Conservation (phyloP, 192 early-diverging fungal species). For the Lobosporangium transversale region DNA sequence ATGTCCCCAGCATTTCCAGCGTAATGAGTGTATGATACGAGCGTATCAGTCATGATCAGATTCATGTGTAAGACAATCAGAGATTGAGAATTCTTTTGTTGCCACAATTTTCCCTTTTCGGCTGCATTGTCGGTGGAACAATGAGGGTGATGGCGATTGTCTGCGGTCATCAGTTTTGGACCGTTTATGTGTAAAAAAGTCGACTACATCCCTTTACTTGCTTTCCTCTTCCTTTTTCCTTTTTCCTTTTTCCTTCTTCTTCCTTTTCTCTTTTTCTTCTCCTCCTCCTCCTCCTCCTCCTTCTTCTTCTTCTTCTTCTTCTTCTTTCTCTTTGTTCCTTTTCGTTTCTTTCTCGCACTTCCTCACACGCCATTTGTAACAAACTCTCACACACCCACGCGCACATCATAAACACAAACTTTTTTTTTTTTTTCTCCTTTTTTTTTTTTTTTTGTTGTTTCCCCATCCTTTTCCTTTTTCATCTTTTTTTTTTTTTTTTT, state of each 20-base stretch:
- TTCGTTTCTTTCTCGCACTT: background rate
- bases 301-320: background rate
- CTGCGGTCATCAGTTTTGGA: no score
- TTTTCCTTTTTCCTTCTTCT: slow-evolving; percentile 1
- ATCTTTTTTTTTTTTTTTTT: background rate
- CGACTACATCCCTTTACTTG: background rate
- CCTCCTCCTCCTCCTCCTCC: background rate
- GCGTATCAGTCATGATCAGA: no score
- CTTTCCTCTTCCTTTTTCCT: background rate
- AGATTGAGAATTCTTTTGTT: no score
- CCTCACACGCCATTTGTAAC: background rate
- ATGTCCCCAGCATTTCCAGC: no score
- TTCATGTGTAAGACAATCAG: no score
- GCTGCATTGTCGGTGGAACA: no score
- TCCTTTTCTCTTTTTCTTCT: background rate
- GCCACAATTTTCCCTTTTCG: no score
- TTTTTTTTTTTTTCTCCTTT: background rate
- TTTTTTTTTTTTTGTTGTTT: background rate
- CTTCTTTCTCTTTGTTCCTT: background rate
- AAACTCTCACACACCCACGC: background rate
- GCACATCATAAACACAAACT: background rate
- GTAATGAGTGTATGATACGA: no score
- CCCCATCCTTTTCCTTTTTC: background rate
- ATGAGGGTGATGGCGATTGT: no score
- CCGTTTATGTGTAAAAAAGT: no score